Percentiles rank a stretch among this genome's conserved stretches.
These are phyloP conservation scores for Leucocoprinus birnbaumii DNA, from an alignment of 768 basidiomycete species.

Conservation along the genomic window DNA sequence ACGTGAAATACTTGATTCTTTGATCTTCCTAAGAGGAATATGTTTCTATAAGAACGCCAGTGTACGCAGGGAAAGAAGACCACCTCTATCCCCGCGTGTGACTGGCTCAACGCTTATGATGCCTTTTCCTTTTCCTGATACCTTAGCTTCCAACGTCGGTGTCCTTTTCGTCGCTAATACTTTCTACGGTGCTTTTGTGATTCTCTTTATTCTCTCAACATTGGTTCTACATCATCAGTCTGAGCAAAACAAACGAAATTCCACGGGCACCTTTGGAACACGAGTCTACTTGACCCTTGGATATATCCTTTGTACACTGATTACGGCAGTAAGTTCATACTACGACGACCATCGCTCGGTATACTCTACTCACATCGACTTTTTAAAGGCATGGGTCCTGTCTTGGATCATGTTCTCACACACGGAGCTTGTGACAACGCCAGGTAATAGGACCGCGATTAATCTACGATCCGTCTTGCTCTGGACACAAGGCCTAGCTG, in stretches of 20 bases:
- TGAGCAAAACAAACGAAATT: background rate
- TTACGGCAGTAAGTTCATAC: constrained; percentile 1
- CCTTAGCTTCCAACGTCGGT: background rate
- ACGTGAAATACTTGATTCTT: no score
- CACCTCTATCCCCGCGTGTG: background rate
- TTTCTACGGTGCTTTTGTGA: background rate
- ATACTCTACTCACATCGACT: background rate
- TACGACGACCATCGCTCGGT: background rate
- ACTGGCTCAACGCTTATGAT: background rate
- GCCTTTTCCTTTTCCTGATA: background rate
- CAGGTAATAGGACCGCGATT: no score
- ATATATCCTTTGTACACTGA: background rate
- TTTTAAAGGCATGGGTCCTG: background rate
- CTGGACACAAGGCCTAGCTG: background rate
- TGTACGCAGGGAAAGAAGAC: no score
- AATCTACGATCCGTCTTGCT: background rate
- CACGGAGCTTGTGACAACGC: background rate
- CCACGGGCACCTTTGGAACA: background rate
- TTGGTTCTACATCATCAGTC: constrained; percentile 3
- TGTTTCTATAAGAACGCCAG: no score
- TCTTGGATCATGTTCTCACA: background rate
- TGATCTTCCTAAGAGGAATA: no score
- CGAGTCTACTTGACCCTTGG: background rate
- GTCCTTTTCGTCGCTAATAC: background rate
- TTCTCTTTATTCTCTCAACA: background rate